phyloP scores from a whole-genome alignment of 345 rosid species.

The Acer yangbiense region DNA sequence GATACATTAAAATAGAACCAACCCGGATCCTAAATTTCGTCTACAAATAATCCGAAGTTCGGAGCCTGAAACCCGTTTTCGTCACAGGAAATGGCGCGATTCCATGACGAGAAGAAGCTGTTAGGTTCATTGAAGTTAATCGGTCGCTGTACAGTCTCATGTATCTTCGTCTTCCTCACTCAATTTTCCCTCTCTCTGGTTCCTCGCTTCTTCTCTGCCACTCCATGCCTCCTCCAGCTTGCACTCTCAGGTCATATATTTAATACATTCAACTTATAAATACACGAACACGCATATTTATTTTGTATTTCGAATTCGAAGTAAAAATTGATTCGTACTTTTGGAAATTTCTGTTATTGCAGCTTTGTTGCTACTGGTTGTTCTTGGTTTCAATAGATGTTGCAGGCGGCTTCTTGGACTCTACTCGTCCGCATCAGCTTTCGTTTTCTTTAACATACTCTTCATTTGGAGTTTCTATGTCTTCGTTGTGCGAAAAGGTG shows the following conservation, averaged over 20 bases:
- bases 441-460: constrained; percentile 44
- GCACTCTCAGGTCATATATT: constrained; percentile 39
- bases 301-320: background rate
- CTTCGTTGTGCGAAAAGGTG: constrained; percentile 48
- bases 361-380: constrained; percentile 40
- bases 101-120: constrained; percentile 19
- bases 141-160: constrained; percentile 40
- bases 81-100: constrained; percentile 28
- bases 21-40: no score
- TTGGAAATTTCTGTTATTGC: background rate
- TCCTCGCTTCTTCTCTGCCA: constrained; percentile 48
- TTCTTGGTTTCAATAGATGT: constrained; percentile 44
- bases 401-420: constrained; percentile 49
- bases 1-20: no score
- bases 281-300: no score
- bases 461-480: constrained; percentile 54
- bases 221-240: constrained; percentile 43
- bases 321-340: background rate
- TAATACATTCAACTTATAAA: background rate
- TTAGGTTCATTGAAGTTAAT: constrained; percentile 16
- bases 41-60: background rate
- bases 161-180: constrained; percentile 40
- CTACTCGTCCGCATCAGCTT: constrained; percentile 54
- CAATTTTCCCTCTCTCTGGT: constrained; percentile 43
- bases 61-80: background rate